These are phyloP conservation scores for Colletotrichum horii DNA, from an alignment of 2,329 filamentous ascomycete species.

Conservation along the genomic window DNA sequence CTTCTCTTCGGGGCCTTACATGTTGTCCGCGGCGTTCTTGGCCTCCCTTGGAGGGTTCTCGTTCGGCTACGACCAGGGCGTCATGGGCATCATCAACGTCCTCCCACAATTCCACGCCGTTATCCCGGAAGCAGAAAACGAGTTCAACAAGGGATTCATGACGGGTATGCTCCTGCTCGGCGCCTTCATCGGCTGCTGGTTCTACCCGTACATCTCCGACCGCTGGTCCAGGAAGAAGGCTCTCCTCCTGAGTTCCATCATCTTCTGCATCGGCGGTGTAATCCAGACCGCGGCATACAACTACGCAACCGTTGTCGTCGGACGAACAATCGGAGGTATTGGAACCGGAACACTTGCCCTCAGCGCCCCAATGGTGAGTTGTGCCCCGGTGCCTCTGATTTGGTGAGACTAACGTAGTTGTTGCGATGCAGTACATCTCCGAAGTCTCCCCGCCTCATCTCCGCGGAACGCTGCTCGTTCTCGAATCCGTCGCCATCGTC, in stretches of 20 bases:
- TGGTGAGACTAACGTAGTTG: not conserved
- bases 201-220: conserved; percentile 42
- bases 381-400: rapidly evolving
- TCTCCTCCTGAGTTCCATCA: conserved; percentile 38
- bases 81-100: conserved; percentile 47
- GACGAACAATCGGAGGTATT: conserved; percentile 33
- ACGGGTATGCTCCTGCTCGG: conserved; percentile 48
- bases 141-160: conserved; percentile 32
- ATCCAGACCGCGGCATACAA: conserved; percentile 35
- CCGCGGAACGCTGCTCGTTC: conserved; percentile 47
- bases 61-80: conserved; percentile 40
- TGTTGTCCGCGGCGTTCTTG: conserved; percentile 30
- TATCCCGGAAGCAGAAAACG: conserved; percentile 36
- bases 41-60: conserved; percentile 39
- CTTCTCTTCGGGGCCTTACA: not conserved
- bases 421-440: conserved; percentile 33
- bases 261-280: conserved; percentile 48
- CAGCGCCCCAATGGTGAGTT: conserved; percentile 21
- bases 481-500: conserved; percentile 56
- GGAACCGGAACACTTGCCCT: conserved; percentile 32
- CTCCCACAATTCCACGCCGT: conserved; percentile 47
- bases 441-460: conserved; percentile 42
- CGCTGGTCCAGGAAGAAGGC: conserved; percentile 47
- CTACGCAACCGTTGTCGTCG: conserved; percentile 31
- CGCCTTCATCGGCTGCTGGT: conserved; percentile 40